phyloP scores from a whole-genome alignment of 352 stramenopile species.

The Elongisporangium prolatum region DNA sequence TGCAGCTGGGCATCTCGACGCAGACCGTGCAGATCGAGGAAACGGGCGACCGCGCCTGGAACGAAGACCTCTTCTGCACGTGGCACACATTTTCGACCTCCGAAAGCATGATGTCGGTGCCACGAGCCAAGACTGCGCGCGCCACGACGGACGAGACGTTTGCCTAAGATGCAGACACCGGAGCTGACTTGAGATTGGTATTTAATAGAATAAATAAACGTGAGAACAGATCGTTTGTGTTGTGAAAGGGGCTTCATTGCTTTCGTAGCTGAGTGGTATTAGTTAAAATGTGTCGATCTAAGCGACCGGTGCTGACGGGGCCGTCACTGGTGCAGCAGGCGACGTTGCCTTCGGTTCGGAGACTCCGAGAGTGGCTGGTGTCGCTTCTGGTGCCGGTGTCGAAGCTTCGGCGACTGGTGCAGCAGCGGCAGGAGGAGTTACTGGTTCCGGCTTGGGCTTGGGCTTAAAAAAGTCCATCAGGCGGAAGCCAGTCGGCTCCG shows the following conservation, averaged over 20 bases:
- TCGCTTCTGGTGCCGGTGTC: background rate
- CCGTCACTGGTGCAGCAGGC: background rate
- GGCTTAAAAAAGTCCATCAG: constrained; percentile 87
- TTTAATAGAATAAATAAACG: constrained; percentile 85
- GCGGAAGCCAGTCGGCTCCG: constrained; percentile 55
- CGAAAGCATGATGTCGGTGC: constrained; percentile 73
- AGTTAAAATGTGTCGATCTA: background rate
- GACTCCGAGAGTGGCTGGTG: background rate
- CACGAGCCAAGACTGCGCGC: constrained; percentile 43
- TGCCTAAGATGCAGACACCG: constrained; percentile 18
- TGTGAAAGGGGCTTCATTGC: background rate
- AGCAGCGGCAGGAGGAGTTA: constrained; percentile 7
- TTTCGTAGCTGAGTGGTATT: background rate
- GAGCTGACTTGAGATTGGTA: constrained; percentile 21
- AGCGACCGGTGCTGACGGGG: background rate
- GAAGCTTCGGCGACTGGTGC: background rate
- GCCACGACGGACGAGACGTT: constrained; percentile 21
- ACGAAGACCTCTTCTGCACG: constrained; percentile 54
- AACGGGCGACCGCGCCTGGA: constrained; percentile 44
- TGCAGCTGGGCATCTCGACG: constrained; percentile 44
- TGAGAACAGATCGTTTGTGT: constrained; percentile 19
- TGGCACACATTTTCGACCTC: constrained; percentile 42
- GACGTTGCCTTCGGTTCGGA: background rate
- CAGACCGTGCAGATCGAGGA: constrained; percentile 74
- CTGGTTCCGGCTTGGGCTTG: constrained; percentile 28